Conservation (phyloP, 208 protist species). For the Trypanosoma scelopori region DNA sequence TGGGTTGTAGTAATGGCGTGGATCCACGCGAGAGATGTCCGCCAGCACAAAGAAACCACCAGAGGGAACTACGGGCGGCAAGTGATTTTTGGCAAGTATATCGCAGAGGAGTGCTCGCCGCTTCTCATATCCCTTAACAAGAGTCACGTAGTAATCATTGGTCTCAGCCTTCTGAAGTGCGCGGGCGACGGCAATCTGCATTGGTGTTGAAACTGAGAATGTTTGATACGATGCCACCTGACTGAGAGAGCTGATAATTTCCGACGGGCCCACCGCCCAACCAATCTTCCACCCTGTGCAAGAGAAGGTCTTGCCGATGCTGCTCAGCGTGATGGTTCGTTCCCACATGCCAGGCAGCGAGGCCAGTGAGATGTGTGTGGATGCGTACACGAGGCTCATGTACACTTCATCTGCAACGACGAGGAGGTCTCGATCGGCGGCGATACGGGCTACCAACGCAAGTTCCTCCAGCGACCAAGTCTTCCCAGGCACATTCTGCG, state of each 20-base stretch:
- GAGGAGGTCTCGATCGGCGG: constrained; percentile 60
- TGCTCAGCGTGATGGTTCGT: constrained; percentile 89
- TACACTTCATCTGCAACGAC: constrained; percentile 90
- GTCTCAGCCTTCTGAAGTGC: constrained; percentile 52
- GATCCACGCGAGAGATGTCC: constrained; percentile 71
- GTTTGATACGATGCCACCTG: constrained; percentile 74
- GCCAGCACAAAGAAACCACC: constrained; percentile 91
- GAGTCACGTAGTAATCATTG: constrained; percentile 57
- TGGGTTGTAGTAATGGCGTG: constrained; percentile 62
- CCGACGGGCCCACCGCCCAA: constrained; percentile 63
- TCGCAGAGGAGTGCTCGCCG: constrained; percentile 42
- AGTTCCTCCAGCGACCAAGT: constrained; percentile 65
- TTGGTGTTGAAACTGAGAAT: constrained; percentile 84
- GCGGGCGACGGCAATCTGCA: constrained; percentile 84
- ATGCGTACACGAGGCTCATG: constrained; percentile 82
- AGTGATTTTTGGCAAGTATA: constrained; percentile 37
- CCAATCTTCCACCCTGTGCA: constrained; percentile 94
- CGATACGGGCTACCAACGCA: constrained; percentile 63
- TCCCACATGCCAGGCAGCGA: constrained; percentile 86
- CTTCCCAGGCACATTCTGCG: constrained; percentile 92
- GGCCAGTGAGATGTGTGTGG: constrained; percentile 68
- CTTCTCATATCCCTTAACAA: constrained; percentile 46
- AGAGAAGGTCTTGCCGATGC: constrained; percentile 91
- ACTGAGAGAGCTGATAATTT: constrained; percentile 39
- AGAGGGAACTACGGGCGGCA: constrained; percentile 50